A percentile compares a stretch with the other conserved stretches of the same genome.
Conservation (phyloP, 305 asterid genomes). For the Fraxinus nigra region DNA sequence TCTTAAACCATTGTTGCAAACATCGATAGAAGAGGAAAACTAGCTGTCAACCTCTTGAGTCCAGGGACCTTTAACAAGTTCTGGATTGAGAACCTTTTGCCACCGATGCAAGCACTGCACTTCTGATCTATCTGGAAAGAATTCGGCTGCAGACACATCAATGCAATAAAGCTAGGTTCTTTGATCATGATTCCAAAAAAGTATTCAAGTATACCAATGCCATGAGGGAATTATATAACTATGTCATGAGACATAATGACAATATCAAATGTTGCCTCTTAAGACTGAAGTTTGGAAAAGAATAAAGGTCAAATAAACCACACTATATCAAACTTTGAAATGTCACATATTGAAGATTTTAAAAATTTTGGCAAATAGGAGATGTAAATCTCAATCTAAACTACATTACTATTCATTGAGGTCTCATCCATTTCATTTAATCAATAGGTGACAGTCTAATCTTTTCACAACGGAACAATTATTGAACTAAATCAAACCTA, state of each 20-base stretch:
- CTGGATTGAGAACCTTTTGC: constrained; percentile 99
- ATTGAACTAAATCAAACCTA: constrained; percentile 4
- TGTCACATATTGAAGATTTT: neutral
- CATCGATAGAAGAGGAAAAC: constrained; percentile 8
- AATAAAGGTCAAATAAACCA: neutral
- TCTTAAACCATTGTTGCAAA: constrained; percentile 7
- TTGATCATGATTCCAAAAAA: constrained; percentile 10
- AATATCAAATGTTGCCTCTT: neutral
- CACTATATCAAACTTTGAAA: neutral
- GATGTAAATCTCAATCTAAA: neutral
- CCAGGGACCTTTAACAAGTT: constrained; percentile 99
- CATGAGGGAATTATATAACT: constrained; percentile 6
- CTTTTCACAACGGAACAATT: neutral
- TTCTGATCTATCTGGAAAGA: constrained; percentile 96
- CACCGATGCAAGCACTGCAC: constrained; percentile 98
- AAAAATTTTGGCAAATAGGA: neutral
- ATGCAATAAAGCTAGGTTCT: constrained; percentile 13
- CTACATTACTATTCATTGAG: constrained; percentile 1
- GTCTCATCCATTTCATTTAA: constrained; percentile 8
- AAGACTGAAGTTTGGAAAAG: neutral
- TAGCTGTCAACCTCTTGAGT: constrained; percentile 68
- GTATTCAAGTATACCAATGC: neutral
- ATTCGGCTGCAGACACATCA: constrained; percentile 64
- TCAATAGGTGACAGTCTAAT: neutral
- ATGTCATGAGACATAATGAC: neutral